Conservation (phyloP, 768 basidiomycete genomes). For the Amanita pseudoporphyria region DNA sequence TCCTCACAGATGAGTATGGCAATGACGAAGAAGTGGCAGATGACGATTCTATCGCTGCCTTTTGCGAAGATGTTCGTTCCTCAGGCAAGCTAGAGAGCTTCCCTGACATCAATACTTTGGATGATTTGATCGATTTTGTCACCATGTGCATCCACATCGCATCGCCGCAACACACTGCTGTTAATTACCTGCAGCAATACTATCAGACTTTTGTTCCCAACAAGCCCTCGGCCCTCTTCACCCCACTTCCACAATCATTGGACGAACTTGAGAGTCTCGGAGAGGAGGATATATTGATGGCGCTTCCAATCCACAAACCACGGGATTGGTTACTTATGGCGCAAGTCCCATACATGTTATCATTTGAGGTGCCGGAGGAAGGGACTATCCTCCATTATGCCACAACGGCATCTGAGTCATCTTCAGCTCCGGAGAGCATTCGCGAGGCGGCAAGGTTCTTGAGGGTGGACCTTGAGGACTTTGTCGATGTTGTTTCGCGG, state of each 20-base stretch:
- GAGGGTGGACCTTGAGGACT: conserved; percentile 12
- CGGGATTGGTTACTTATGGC: conserved; percentile 20
- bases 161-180: conserved; percentile 22
- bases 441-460: conserved; percentile 8
- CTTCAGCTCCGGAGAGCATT: not conserved
- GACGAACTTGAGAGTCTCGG: conserved; percentile 12
- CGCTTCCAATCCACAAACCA: conserved; percentile 16
- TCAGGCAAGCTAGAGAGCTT: conserved; percentile 16
- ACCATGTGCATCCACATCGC: conserved; percentile 26
- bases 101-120: conserved; percentile 17
- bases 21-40: conserved; percentile 13
- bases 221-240: conserved; percentile 19
- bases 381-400: conserved; percentile 19
- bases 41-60: conserved; percentile 10
- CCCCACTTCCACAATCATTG: conserved; percentile 16
- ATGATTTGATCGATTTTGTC: conserved; percentile 18
- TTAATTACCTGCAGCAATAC: conserved; percentile 25
- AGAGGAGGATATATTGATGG: conserved; percentile 14
- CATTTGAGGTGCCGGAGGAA: conserved; percentile 18
- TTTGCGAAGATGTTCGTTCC: conserved; percentile 17
- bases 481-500: conserved; percentile 10
- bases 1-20: conserved; percentile 13
- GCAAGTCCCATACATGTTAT: conserved; percentile 21
- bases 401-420: conserved; percentile 9
- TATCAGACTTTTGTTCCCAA: conserved; percentile 24